Percentiles rank a stretch among this genome's conserved stretches.
Evolutionary conservation across 805 yeast genomes (phyloP).

Genomic region (Myxozyma neotropica): DNA sequence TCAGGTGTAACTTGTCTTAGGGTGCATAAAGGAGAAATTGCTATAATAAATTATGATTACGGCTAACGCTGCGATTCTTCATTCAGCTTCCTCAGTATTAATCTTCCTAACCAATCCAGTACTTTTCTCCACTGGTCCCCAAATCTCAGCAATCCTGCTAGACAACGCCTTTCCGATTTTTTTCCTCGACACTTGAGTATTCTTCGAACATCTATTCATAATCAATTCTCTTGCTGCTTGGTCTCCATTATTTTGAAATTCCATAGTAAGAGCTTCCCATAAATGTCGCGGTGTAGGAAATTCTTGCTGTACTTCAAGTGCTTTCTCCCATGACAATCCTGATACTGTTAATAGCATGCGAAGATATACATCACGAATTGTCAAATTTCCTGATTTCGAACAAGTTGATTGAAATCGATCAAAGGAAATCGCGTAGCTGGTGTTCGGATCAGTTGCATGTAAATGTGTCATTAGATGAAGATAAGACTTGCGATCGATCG

Average conservation of each 20-base stretch:
- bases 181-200: constrained; percentile 48
- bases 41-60: too few species aligned
- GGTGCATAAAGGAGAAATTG: too few species aligned
- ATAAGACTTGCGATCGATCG: constrained; percentile 23
- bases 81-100: too few species aligned
- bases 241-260: constrained; percentile 40
- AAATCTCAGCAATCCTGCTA: constrained; percentile 55
- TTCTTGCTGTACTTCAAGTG: constrained; percentile 67
- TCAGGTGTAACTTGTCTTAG: too few species aligned
- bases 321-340: constrained; percentile 86
- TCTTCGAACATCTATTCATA: constrained; percentile 3
- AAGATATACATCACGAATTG: constrained; percentile 75
- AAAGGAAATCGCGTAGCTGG: constrained; percentile 48
- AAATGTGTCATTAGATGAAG: constrained; percentile 16
- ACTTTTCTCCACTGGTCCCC: constrained; percentile 49
- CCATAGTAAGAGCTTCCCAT: constrained; percentile 49
- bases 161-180: constrained; percentile 57
- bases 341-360: constrained; percentile 74
- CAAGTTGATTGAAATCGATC: constrained; percentile 65
- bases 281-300: constrained; percentile 71
- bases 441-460: constrained; percentile 15
- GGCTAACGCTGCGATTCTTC: too few species aligned
- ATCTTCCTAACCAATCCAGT: too few species aligned
- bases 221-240: constrained; percentile 31
- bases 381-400: constrained; percentile 67